phyloP scores from a whole-genome alignment of 192 early-diverging fungal species.

The Mortierella hygrophila region DNA sequence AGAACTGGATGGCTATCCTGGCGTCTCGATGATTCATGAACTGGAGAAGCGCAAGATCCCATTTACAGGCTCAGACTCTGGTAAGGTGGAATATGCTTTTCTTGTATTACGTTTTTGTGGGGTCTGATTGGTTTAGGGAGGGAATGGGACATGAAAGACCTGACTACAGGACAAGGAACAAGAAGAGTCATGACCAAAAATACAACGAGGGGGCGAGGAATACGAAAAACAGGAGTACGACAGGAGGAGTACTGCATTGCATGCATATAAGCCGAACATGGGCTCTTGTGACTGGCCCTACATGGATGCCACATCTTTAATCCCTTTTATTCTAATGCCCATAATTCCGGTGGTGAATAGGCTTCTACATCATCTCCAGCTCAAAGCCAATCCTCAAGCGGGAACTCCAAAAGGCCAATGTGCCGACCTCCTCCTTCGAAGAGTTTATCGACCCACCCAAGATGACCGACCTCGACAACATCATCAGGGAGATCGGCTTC shows the following conservation, averaged over 20 bases:
- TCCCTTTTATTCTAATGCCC: neutral
- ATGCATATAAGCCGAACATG: neutral
- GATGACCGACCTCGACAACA: slow-evolving; percentile 21
- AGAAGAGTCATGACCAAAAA: neutral
- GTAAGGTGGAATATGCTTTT: slow-evolving; percentile 4
- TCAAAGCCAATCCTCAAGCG: slow-evolving; percentile 39
- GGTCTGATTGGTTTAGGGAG: too few species aligned
- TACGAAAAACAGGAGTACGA: neutral
- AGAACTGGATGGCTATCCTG: slow-evolving; percentile 43
- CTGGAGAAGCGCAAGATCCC: slow-evolving; percentile 24
- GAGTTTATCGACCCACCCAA: slow-evolving; percentile 16
- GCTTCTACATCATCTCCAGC: slow-evolving; percentile 35
- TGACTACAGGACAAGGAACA: neutral
- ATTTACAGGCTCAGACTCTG: slow-evolving; percentile 30
- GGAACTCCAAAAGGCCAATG: slow-evolving; percentile 30
- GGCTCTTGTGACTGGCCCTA: neutral
- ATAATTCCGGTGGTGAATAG: neutral
- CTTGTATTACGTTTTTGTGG: neutral
- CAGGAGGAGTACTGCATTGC: neutral
- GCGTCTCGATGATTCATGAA: slow-evolving; percentile 28
- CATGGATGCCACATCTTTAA: neutral
- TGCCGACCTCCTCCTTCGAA: slow-evolving; percentile 36
- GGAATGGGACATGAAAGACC: too few species aligned
- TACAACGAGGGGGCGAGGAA: neutral
- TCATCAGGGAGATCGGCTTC: slow-evolving; percentile 34